A percentile compares a stretch with the other conserved stretches of the same genome.
Conservation (phyloP, 768 basidiomycete genomes). For the Pholiota microspora region DNA sequence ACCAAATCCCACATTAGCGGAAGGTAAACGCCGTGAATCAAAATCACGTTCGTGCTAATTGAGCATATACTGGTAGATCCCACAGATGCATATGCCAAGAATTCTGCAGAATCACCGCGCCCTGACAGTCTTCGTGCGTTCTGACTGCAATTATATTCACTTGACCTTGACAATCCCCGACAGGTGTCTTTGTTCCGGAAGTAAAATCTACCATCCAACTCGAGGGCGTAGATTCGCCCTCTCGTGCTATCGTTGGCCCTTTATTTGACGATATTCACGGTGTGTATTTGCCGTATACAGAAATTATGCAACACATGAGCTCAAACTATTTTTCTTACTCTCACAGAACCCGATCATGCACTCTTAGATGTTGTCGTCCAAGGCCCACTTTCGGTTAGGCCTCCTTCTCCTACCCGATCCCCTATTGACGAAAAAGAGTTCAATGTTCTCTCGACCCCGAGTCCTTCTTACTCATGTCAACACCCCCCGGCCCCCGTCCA, state of each 20-base stretch:
- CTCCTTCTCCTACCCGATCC: not conserved
- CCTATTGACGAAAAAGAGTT: constrained; percentile 1
- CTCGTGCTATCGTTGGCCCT: not conserved
- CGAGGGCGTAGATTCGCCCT: not conserved
- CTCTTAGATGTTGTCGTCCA: not conserved
- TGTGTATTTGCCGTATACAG: not conserved
- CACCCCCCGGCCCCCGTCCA: constrained; percentile 36
- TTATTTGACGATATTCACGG: not conserved
- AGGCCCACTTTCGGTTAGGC: not conserved
- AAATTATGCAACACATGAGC: not conserved
- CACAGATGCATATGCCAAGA: not conserved
- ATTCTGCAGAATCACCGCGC: not conserved
- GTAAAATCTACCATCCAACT: not conserved
- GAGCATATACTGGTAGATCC: too few relatives aligned
- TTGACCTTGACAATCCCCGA: not conserved
- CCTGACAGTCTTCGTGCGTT: not conserved
- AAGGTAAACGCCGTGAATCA: too few relatives aligned
- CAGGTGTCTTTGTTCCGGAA: not conserved
- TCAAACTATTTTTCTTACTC: not conserved
- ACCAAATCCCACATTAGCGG: not conserved
- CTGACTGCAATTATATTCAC: not conserved
- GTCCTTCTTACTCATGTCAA: constrained; percentile 11
- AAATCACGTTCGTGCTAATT: too few relatives aligned
- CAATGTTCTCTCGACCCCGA: constrained; percentile 17
- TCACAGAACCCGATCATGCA: not conserved